Percentiles rank a stretch among this genome's conserved stretches.
Evolutionary conservation across 768 basidiomycete species (phyloP).

Genomic region (Termitomyces sp.): DNA sequence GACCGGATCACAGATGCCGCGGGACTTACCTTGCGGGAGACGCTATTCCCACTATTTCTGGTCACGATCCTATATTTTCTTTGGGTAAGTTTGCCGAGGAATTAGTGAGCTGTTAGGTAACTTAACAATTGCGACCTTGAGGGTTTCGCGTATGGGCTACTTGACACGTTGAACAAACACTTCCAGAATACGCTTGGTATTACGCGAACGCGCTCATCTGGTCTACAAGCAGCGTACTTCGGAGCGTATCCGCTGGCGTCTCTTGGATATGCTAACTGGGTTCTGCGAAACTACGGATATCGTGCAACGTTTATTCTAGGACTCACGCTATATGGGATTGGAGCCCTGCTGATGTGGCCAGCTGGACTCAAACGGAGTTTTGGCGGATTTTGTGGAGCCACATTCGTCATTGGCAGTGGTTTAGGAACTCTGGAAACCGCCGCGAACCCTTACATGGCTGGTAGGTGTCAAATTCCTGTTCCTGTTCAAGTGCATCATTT

Average conservation of each 20-base stretch:
- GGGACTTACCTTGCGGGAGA: slow-evolving; percentile 23
- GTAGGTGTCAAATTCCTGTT: slow-evolving; percentile 6
- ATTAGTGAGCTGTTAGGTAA: neutral
- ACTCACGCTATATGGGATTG: slow-evolving; percentile 23
- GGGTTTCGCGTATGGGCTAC: slow-evolving; percentile 28
- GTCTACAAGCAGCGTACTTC: slow-evolving; percentile 29
- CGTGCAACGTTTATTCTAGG: slow-evolving; percentile 28
- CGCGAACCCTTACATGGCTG: slow-evolving; percentile 30
- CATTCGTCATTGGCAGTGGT: slow-evolving; percentile 28
- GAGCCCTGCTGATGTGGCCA: slow-evolving; percentile 30
- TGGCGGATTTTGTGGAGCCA: slow-evolving; percentile 29
- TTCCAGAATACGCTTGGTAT: slow-evolving; percentile 27
- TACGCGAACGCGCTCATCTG: slow-evolving; percentile 27
- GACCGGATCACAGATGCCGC: slow-evolving; percentile 26
- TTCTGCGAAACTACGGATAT: slow-evolving; percentile 26
- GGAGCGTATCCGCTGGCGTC: slow-evolving; percentile 29
- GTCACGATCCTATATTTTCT: slow-evolving; percentile 30
- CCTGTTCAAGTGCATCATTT: neutral
- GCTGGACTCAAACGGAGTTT: slow-evolving; percentile 26
- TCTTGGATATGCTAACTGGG: slow-evolving; percentile 27
- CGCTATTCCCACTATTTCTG: slow-evolving; percentile 25
- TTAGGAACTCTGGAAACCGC: slow-evolving; percentile 26
- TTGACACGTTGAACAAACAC: slow-evolving; percentile 29
- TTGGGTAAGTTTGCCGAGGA: slow-evolving; percentile 18
- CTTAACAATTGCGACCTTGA: slow-evolving; percentile 4